phyloP scores from a whole-genome alignment of 345 rosid species.

The Excoecaria cochinchinensis region DNA sequence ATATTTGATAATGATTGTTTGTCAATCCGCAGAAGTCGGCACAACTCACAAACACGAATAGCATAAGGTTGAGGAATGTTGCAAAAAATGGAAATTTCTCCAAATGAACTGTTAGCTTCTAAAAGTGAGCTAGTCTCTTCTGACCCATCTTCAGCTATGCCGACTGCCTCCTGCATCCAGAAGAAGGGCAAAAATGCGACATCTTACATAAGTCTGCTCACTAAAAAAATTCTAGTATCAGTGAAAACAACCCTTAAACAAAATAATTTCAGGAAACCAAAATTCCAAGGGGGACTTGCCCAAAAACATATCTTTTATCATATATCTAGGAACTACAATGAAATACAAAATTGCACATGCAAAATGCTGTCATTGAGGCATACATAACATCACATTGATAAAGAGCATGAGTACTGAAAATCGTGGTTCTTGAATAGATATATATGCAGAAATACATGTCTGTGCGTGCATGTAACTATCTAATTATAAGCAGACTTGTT shows the following conservation, averaged over 20 bases:
- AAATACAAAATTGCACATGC: background rate
- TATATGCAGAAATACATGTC: too few species aligned
- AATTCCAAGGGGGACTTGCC: background rate
- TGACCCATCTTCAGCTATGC: conserved; percentile 66
- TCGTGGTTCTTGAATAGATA: background rate
- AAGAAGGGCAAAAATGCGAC: background rate
- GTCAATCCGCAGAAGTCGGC: conserved; percentile 81
- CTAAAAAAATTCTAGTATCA: conserved; percentile 10
- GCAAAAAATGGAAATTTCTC: conserved; percentile 86
- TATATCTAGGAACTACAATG: background rate
- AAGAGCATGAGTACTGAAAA: background rate
- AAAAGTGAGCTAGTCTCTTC: conserved; percentile 64
- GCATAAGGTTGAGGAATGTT: conserved; percentile 93
- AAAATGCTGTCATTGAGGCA: background rate
- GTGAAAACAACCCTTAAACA: background rate
- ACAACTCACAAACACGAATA: conserved; percentile 68
- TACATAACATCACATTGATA: background rate
- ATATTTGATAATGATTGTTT: conserved; percentile 81
- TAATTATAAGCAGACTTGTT: background rate
- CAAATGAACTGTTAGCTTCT: conserved; percentile 68
- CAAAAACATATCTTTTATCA: background rate
- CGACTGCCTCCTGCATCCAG: conserved; percentile 59
- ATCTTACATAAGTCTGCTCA: background rate
- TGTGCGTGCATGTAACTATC: background rate
- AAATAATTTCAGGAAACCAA: background rate